phyloP scores from a whole-genome alignment of 768 basidiomycete genomes.

The Coprinopsis strossmayeri region DNA sequence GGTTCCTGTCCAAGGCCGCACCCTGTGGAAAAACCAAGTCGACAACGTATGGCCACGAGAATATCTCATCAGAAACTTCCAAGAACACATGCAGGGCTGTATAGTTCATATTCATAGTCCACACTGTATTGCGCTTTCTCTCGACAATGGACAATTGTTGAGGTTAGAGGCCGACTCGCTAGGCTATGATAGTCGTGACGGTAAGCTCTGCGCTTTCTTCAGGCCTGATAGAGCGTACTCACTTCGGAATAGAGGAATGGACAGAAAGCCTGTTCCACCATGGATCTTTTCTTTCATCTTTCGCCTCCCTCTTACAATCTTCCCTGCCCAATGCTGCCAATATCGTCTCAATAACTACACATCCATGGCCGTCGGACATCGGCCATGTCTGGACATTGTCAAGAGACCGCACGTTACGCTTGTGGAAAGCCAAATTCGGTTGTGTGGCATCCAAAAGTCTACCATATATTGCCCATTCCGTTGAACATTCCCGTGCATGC shows the following conservation, averaged over 20 bases:
- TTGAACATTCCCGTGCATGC: slow-evolving; percentile 15
- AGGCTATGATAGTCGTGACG: slow-evolving; percentile 48
- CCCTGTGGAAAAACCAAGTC: slow-evolving; percentile 53
- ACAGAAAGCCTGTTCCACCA: slow-evolving; percentile 58
- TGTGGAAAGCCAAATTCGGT: slow-evolving; percentile 76
- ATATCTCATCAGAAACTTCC: slow-evolving; percentile 52
- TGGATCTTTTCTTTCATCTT: slow-evolving; percentile 58
- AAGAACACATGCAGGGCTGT: slow-evolving; percentile 32
- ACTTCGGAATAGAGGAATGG: slow-evolving; percentile 54
- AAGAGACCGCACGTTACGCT: slow-evolving; percentile 74
- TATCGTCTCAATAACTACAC: slow-evolving; percentile 65
- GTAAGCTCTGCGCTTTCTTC: slow-evolving; percentile 31
- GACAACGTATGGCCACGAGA: slow-evolving; percentile 58
- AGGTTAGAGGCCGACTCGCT: slow-evolving; percentile 61
- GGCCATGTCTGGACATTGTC: slow-evolving; percentile 80
- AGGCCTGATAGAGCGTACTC: slow-evolving; percentile 10
- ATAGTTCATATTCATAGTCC: slow-evolving; percentile 63
- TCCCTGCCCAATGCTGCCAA: slow-evolving; percentile 43
- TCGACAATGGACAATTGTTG: slow-evolving; percentile 57
- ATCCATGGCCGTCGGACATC: slow-evolving; percentile 72
- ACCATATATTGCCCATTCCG: slow-evolving; percentile 18
- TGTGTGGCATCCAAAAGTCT: slow-evolving; percentile 62
- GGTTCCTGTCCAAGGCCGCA: slow-evolving; percentile 48
- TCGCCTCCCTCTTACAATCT: slow-evolving; percentile 58
- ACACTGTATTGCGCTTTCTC: slow-evolving; percentile 56